phyloP scores from a whole-genome alignment of 495 filamentous ascomycete genomes.

The Wilcoxina mikolae region DNA sequence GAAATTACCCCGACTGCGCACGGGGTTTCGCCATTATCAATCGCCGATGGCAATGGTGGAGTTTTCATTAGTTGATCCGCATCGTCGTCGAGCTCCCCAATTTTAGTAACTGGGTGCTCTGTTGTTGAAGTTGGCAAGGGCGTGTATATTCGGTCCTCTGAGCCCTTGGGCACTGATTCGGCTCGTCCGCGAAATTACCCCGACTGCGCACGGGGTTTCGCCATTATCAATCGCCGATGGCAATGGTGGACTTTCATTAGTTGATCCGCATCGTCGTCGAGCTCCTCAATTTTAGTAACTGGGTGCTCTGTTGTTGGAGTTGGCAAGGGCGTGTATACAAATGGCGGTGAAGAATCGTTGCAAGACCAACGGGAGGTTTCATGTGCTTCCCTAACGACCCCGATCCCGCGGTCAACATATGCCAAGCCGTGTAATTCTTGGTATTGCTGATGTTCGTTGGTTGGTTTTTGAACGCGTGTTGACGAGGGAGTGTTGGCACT shows the following conservation, averaged over 20 bases:
- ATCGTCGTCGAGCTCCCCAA: constrained; percentile 25
- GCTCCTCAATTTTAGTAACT: constrained; percentile 25
- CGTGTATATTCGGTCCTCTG: too few species aligned
- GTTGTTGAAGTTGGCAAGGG: constrained; percentile 10
- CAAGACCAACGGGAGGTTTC: too few species aligned
- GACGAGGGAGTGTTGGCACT: too few species aligned
- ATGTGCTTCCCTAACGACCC: too few species aligned
- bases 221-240: constrained; percentile 9
- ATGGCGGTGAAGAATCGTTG: constrained; percentile 15
- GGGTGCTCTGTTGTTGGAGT: constrained; percentile 15
- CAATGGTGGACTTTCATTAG: constrained; percentile 15
- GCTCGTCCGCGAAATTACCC: too few species aligned
- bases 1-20: too few species aligned
- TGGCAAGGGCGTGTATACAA: constrained; percentile 2
- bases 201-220: constrained; percentile 13
- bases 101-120: constrained; percentile 20
- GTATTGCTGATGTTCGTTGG: too few species aligned
- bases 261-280: constrained; percentile 16
- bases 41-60: constrained; percentile 16
- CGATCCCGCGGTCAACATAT: too few species aligned
- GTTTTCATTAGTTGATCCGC: constrained; percentile 11
- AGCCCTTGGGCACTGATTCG: too few species aligned
- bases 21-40: constrained; percentile 6
- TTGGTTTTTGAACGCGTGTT: too few species aligned
- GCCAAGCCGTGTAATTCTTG: too few species aligned